Base-by-base conservation (phyloP, 2,329 filamentous ascomycete species). In the Colletotrichum plurivorum region DNA sequence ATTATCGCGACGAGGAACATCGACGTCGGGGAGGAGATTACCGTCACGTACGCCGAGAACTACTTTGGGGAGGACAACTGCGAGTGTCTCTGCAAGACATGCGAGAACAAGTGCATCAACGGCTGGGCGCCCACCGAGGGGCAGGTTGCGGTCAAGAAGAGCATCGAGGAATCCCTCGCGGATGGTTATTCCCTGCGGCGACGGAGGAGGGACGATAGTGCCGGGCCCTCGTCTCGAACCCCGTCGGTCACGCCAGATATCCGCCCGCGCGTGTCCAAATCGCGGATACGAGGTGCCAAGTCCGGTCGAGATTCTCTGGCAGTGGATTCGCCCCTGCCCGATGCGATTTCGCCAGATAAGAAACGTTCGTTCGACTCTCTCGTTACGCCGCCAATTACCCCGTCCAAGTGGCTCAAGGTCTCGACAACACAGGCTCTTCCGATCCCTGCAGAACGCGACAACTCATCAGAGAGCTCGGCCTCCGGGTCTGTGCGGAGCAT, bases 61-160 rank as follows among this genome's bases (percentile, higher is more conserved):
- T 99, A 99, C 79, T 99, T 99, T 82, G 96, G 96, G 2, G 91
- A 94, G 52, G 90, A 95, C 78, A 99, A 99, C 74, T 95, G 94
- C 79, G 96, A 99, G 77, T 99, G 96, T 77, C 84, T 99, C 1
- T 99, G 96, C 79, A 87, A 88, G 73, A 96, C 93, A 0, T 99
- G 96, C 78, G 96, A 99, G 81, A 85, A 87, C 22, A 83, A 85
- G 3, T 83, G 89, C 66, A 86, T 87, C 61, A 98, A 98, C 77
- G 96, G 96, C 1, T 99, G 97, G 97, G 87, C 89, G 45, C 87
- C 84, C 0, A 82, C 82, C 15, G 84, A 84, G 4, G 84, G 80
- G 0, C 83, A 82, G 15, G 77, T 82, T 3, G 81, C 80, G 1
- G 80, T 88, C 25, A 83, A 80, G 74, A 83, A 77, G 71, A 87